These are phyloP conservation scores for Nepenthes gracilis DNA, from an alignment of 148 eudicot genomes.

Conservation along the genomic window DNA sequence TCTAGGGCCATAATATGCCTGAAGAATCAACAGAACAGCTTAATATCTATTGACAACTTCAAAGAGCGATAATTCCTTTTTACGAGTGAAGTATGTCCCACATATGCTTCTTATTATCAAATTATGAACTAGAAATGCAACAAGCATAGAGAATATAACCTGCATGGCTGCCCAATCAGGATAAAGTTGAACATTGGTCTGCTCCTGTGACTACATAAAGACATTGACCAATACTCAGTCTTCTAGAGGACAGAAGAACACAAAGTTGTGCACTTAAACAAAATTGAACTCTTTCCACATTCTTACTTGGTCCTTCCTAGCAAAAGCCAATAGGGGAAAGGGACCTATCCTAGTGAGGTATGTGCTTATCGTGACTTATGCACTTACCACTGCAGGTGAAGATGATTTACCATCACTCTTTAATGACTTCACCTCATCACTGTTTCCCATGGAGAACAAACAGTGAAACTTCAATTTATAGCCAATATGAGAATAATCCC, in stretches of 20 bases:
- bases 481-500: background rate
- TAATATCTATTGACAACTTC: background rate
- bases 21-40: constrained; percentile 4
- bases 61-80: background rate
- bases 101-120: background rate
- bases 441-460: background rate
- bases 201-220: constrained; percentile 41
- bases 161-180: constrained; percentile 99
- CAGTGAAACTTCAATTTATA: background rate
- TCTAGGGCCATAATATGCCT: constrained; percentile 94
- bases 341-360: too few relatives aligned
- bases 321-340: background rate
- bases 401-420: background rate
- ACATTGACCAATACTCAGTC: too few relatives aligned
- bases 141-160: constrained; percentile 24
- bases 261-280: too few relatives aligned
- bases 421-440: background rate
- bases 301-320: background rate
- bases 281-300: background rate
- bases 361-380: background rate
- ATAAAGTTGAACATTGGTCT: constrained; percentile 53
- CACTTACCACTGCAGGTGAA: background rate
- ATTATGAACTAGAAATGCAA: background rate
- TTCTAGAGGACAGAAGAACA: background rate
- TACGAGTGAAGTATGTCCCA: too few relatives aligned